phyloP scores from a whole-genome alignment of 768 basidiomycete species.

The Boletus speciosus region DNA sequence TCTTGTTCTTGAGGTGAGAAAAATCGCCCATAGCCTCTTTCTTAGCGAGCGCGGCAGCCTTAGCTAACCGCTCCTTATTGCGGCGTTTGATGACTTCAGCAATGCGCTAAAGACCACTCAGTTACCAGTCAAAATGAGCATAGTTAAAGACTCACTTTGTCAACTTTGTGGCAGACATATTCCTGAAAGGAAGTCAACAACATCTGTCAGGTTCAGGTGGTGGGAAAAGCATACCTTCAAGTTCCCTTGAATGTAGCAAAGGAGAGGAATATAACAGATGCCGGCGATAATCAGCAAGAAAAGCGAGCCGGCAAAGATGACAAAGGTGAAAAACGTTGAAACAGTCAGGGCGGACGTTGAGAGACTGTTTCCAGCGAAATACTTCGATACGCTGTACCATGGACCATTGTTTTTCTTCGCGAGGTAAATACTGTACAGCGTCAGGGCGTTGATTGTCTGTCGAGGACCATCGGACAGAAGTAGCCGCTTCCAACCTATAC shows the following conservation, averaged over 20 bases:
- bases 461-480: slow-evolving; percentile 93
- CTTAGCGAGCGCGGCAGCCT: slow-evolving; percentile 77
- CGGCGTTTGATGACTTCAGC: slow-evolving; percentile 89
- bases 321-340: slow-evolving; percentile 85
- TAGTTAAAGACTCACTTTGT: slow-evolving; percentile 63
- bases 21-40: slow-evolving; percentile 91
- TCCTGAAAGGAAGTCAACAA: slow-evolving; percentile 48
- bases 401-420: slow-evolving; percentile 46
- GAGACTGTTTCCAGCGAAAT: slow-evolving; percentile 71
- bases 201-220: neutral
- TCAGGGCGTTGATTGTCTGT: slow-evolving; percentile 95
- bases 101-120: slow-evolving; percentile 62
- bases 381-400: slow-evolving; percentile 73
- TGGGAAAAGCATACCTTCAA: slow-evolving; percentile 61
- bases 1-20: slow-evolving; percentile 91
- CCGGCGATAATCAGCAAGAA: slow-evolving; percentile 80
- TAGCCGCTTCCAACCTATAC: slow-evolving; percentile 79
- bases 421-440: slow-evolving; percentile 87
- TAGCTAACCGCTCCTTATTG: slow-evolving; percentile 79
- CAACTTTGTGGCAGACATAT: slow-evolving; percentile 98
- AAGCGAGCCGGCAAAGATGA: slow-evolving; percentile 82
- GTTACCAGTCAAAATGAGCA: slow-evolving; percentile 5
- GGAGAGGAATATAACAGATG: slow-evolving; percentile 87
- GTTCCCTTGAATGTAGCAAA: slow-evolving; percentile 95
- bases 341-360: slow-evolving; percentile 83